Evolutionary conservation across 2,329 filamentous ascomycete species (phyloP), one percentile per base, ranked within the genome.

Genomic region (Ophiostoma pallidulum): DNA sequence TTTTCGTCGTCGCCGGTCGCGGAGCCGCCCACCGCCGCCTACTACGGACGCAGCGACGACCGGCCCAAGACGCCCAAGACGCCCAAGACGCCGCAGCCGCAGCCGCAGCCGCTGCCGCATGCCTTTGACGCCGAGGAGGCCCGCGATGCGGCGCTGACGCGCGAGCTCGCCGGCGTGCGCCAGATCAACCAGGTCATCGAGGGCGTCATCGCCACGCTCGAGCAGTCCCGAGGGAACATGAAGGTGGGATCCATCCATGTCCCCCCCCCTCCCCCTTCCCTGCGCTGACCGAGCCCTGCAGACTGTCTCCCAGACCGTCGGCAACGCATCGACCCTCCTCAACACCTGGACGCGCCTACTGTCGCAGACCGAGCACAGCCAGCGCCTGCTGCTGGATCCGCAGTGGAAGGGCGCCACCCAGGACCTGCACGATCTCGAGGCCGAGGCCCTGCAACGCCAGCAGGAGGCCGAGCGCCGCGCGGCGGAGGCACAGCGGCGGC

Each of bases 321-420:
- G 77, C 55, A 91, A 90, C 47, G 89, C 92, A 4, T 94, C 90
- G 13, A 86, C 85, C 1, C 77, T 98, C 13, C 80, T 98, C 28
- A 89, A 94, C 58, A 94, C 90, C 14, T 98, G 91, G 91, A 94
- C 89, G 8, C 82, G 89, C 45, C 96, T 98, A 55, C 77, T 98
- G 12, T 92, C 88, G 7, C 92, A 98, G 65, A 96, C 92, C 4
- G 92, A 98, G 66, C 92, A 98, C 66, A 97, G 94, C 62, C 90
- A 97, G 64, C 82, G 92, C 20, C 72, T 98, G 43, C 83, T 98
- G 38, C 74, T 97, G 39, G 85, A 95, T 60, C 86, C 88, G 2
- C 73, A 80, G 50, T 98, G 91, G 89, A 84, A 91, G 60, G 92
- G 92, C 48, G 86, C 90, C 24, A 86, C 80, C 4, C 81, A 90